These are phyloP conservation scores for Pseudocercospora cruenta DNA, from an alignment of 2,329 filamentous ascomycete genomes.

Conservation along the genomic window DNA sequence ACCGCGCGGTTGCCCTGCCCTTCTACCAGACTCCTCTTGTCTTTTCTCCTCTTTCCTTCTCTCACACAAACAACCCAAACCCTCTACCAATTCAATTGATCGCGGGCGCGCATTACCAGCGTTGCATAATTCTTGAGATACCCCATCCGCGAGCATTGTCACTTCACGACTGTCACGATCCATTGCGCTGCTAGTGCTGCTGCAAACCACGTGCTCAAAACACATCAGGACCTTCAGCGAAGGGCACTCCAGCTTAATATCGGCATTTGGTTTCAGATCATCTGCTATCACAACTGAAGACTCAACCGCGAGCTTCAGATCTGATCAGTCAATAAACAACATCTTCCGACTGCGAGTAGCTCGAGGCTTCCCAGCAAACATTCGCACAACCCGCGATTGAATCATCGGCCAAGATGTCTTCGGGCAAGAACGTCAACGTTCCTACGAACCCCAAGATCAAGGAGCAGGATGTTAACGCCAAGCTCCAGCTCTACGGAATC, in stretches of 20 bases:
- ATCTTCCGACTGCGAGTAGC: background rate
- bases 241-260: background rate
- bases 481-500: slow-evolving; percentile 94
- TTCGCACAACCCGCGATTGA: background rate
- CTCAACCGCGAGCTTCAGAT: slow-evolving; percentile 8
- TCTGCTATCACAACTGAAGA: slow-evolving; percentile 4
- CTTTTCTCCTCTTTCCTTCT: background rate
- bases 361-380: background rate
- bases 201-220: slow-evolving; percentile 14
- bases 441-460: slow-evolving; percentile 74
- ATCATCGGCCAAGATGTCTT: slow-evolving; percentile 35
- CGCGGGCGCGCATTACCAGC: slow-evolving; percentile 13
- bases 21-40: background rate
- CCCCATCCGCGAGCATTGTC: slow-evolving; percentile 15
- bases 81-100: slow-evolving; percentile 4
- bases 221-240: slow-evolving; percentile 1
- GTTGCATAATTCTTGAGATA: slow-evolving; percentile 26
- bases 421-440: slow-evolving; percentile 62
- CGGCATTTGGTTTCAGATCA: slow-evolving; percentile 3
- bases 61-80: background rate
- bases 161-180: slow-evolving; percentile 4
- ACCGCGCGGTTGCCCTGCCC: background rate
- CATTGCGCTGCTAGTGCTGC: slow-evolving; percentile 12
- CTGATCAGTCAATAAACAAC: slow-evolving; percentile 4
- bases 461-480: slow-evolving; percentile 85